phyloP scores from a whole-genome alignment of 2,329 filamentous ascomycete genomes.

The Penicillium sclerotiorum region DNA sequence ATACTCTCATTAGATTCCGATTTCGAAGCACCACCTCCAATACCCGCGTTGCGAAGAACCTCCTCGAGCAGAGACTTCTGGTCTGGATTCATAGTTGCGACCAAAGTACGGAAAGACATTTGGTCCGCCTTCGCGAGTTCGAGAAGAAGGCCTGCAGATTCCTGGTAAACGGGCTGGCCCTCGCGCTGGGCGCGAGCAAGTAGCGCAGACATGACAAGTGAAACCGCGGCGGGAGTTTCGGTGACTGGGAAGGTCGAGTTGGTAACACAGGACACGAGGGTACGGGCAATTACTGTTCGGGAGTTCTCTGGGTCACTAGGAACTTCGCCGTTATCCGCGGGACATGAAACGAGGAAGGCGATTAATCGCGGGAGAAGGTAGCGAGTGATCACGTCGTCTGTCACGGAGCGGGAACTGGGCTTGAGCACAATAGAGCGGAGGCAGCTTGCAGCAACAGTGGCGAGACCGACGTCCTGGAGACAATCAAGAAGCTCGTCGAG shows the following conservation, averaged over 20 bases:
- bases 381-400: conserved; percentile 73
- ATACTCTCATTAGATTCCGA: conserved; percentile 54
- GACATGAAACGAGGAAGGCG: conserved; percentile 64
- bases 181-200: conserved; percentile 71
- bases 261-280: conserved; percentile 71
- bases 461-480: conserved; percentile 61
- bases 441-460: conserved; percentile 88
- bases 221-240: conserved; percentile 59
- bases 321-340: conserved; percentile 61
- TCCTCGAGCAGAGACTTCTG: conserved; percentile 79
- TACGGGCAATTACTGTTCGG: conserved; percentile 70
- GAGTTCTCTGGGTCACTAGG: conserved; percentile 72
- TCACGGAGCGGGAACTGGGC: conserved; percentile 58
- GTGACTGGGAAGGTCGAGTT: conserved; percentile 37
- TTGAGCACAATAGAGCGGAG: conserved; percentile 79
- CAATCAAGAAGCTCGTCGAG: conserved; percentile 84
- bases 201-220: conserved; percentile 75
- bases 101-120: conserved; percentile 70
- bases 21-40: conserved; percentile 40
- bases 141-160: conserved; percentile 75
- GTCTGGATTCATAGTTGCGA: conserved; percentile 68
- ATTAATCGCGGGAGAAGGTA: conserved; percentile 76
- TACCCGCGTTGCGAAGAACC: conserved; percentile 68
- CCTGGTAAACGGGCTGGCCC: conserved; percentile 61
- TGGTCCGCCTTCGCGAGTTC: conserved; percentile 80